Percentiles rank a stretch among this genome's conserved stretches.
Conservation (phyloP, 352 stramenopile species). For the Pythium brassicae region DNA sequence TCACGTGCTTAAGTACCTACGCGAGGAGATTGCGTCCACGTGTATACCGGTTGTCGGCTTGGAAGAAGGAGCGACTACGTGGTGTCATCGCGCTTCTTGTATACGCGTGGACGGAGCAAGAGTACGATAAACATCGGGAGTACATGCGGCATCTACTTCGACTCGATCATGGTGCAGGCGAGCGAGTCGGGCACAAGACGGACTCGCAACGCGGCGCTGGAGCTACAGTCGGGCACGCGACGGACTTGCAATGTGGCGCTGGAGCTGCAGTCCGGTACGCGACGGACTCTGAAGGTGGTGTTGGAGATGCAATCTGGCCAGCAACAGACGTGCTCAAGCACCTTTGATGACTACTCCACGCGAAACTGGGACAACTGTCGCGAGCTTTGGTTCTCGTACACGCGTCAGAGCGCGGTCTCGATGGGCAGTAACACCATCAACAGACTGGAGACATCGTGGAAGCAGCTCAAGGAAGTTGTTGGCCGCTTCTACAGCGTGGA, state of each 20-base stretch:
- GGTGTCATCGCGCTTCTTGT: constrained; percentile 10
- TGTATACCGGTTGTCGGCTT: constrained; percentile 12
- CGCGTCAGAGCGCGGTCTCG: constrained; percentile 9
- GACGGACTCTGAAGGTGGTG: no score
- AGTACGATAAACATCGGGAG: constrained; percentile 6
- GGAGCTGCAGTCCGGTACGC: neutral
- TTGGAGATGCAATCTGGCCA: no score
- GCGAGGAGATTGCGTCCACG: constrained; percentile 10
- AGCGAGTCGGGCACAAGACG: neutral
- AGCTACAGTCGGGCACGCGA: neutral
- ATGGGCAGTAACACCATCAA: constrained; percentile 29
- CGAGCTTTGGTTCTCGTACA: constrained; percentile 13
- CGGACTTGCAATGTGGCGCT: no score
- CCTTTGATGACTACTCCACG: constrained; percentile 17
- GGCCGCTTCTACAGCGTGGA: constrained; percentile 16
- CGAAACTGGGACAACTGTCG: constrained; percentile 24
- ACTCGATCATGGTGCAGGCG: neutral
- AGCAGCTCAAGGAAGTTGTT: constrained; percentile 20
- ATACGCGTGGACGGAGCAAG: constrained; percentile 11
- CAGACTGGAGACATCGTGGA: constrained; percentile 19
- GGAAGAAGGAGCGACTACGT: constrained; percentile 16
- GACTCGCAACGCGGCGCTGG: neutral
- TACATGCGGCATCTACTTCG: constrained; percentile 12
- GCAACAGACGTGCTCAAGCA: neutral
- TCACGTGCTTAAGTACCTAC: constrained; percentile 20